Conservation (phyloP, 2,329 filamentous ascomycete species). For the Triangularia setosa region DNA sequence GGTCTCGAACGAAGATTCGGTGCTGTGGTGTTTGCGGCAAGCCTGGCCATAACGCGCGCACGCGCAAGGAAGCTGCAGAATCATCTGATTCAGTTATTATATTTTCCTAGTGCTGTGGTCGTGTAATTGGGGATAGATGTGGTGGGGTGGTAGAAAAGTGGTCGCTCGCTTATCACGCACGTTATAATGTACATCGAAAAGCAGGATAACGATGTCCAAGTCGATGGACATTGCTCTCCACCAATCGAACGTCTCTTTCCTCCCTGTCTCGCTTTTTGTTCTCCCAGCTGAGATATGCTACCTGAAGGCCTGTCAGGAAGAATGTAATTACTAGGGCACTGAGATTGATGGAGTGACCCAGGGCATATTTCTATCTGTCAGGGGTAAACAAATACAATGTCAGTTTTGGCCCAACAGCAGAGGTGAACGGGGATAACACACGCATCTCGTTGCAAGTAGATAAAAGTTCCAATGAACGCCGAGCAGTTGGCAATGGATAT, state of each 20-base stretch:
- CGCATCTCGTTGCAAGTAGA: slow-evolving; percentile 40
- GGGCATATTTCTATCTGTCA: slow-evolving; percentile 34
- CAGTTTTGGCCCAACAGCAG: not conserved
- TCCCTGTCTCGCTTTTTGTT: slow-evolving; percentile 38
- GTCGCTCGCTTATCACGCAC: too few species aligned
- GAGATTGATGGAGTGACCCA: slow-evolving; percentile 40
- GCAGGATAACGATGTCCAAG: slow-evolving; percentile 39
- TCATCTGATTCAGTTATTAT: too few species aligned
- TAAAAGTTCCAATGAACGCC: slow-evolving; percentile 43
- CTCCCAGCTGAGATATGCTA: slow-evolving; percentile 39
- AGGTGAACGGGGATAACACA: slow-evolving; percentile 24
- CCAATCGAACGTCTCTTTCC: slow-evolving; percentile 35
- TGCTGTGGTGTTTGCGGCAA: too few species aligned
- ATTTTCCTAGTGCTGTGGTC: too few species aligned
- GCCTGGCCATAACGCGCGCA: too few species aligned
- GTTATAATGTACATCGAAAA: slow-evolving; percentile 37
- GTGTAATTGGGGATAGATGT: too few species aligned
- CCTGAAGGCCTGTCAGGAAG: slow-evolving; percentile 30
- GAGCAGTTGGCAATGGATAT: slow-evolving; percentile 40
- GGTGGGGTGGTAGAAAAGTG: too few species aligned
- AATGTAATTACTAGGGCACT: slow-evolving; percentile 35
- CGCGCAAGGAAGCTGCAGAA: too few species aligned
- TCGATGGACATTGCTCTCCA: slow-evolving; percentile 28
- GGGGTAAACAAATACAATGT: not conserved
- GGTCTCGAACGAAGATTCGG: too few species aligned